phyloP scores from a whole-genome alignment of 2,329 filamentous ascomycete genomes.

The Curvularia hawaiiensis region DNA sequence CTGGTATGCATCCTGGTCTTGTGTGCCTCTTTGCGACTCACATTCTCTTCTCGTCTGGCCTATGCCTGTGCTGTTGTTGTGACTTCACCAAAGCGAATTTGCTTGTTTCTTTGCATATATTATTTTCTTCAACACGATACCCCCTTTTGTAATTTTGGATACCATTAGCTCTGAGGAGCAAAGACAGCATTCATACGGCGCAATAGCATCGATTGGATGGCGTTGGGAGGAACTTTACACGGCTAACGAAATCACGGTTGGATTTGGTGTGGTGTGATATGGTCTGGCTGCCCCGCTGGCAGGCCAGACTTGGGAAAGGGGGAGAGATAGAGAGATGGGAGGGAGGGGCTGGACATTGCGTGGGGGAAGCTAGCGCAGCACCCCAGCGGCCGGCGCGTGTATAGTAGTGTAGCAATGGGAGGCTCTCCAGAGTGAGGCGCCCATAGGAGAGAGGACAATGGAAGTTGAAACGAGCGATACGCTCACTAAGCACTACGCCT shows the following conservation, averaged over 20 bases:
- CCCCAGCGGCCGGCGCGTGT: conserved; percentile 34
- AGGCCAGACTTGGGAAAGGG: not conserved
- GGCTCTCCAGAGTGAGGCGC: conserved; percentile 19
- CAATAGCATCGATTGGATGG: conserved; percentile 31
- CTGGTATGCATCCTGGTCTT: conserved; percentile 48
- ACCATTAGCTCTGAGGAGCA: conserved; percentile 27
- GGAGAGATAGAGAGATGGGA: not conserved
- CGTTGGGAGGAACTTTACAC: conserved; percentile 33
- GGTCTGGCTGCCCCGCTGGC: not conserved
- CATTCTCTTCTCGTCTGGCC: conserved; percentile 29
- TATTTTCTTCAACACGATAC: conserved; percentile 42
- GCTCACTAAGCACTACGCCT: conserved; percentile 26
- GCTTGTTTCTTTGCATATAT: conserved; percentile 47
- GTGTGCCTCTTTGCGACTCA: conserved; percentile 25
- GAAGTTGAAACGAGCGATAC: conserved; percentile 34
- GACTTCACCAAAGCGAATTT: conserved; percentile 31
- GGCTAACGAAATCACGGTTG: conserved; percentile 34
- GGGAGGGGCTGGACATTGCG: conserved; percentile 14
- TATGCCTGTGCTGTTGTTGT: conserved; percentile 14
- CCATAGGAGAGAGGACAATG: conserved; percentile 23
- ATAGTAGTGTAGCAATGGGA: conserved; percentile 23
- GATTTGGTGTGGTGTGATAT: conserved; percentile 4
- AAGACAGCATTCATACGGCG: conserved; percentile 32
- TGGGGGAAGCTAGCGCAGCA: conserved; percentile 46
- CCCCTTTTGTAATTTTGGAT: conserved; percentile 47